Conservation (phyloP, 2,329 filamentous ascomycete genomes). For the Scytalidium lignicola region DNA sequence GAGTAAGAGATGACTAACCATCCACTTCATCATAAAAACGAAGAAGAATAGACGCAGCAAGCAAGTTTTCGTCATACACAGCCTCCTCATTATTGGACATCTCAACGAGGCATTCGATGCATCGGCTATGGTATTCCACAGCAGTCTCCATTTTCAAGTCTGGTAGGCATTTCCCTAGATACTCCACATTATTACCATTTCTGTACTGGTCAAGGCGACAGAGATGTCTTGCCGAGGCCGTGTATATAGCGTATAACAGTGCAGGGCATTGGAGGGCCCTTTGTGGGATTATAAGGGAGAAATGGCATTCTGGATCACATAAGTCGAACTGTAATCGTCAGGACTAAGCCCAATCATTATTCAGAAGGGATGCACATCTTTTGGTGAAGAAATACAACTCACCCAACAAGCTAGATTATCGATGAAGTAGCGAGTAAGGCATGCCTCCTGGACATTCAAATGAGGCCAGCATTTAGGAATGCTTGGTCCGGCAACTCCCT, state of each 20-base stretch:
- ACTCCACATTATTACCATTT: constrained; percentile 19
- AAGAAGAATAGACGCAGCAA: constrained; percentile 34
- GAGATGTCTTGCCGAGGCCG: constrained; percentile 33
- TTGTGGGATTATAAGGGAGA: constrained; percentile 35
- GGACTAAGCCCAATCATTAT: neutral
- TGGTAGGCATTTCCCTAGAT: constrained; percentile 18
- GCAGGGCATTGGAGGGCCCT: constrained; percentile 34
- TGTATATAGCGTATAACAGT: constrained; percentile 27
- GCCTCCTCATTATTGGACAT: constrained; percentile 31
- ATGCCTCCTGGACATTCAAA: constrained; percentile 15
- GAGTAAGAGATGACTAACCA: constrained; percentile 12
- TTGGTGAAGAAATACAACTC: constrained; percentile 1
- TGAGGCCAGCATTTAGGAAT: constrained; percentile 8
- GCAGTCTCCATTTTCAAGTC: constrained; percentile 31
- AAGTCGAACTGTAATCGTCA: constrained; percentile 31
- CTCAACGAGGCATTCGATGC: constrained; percentile 34
- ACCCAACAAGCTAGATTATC: constrained; percentile 22
- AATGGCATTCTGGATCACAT: constrained; percentile 36
- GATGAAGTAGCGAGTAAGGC: constrained; percentile 20
- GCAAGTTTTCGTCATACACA: constrained; percentile 31
- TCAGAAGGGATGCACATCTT: constrained; percentile 1
- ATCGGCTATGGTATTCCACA: constrained; percentile 36
- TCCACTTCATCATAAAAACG: constrained; percentile 37
- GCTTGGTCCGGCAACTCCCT: neutral
- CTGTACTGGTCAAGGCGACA: constrained; percentile 23